A percentile compares a stretch with the other conserved stretches of the same genome.
These are phyloP conservation scores for Trichosporon sp. DNA, from an alignment of 1,284 basidiomycete genomes.

Conservation along the genomic window DNA sequence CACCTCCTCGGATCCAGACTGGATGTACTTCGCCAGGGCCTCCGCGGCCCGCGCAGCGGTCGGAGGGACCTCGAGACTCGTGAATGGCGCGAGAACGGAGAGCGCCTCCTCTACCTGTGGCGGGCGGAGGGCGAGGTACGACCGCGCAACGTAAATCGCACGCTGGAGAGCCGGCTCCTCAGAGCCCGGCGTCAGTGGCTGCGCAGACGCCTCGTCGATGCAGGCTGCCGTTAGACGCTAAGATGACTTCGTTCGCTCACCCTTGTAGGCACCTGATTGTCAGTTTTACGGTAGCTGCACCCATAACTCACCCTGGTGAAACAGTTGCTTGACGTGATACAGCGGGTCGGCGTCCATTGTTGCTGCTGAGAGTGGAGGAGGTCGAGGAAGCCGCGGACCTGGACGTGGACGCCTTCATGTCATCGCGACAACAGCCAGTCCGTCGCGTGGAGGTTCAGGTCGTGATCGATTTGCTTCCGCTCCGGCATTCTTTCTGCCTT, in stretches of 20 bases:
- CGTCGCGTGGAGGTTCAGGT: background rate
- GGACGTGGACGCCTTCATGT: background rate
- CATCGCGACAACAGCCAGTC: background rate
- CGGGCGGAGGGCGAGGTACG: slow-evolving; percentile 69
- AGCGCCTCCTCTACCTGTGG: slow-evolving; percentile 56
- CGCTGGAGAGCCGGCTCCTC: slow-evolving; percentile 47
- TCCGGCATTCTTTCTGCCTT: background rate
- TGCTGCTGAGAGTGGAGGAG: background rate
- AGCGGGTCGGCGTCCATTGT: slow-evolving; percentile 72
- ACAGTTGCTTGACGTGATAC: slow-evolving; percentile 78
- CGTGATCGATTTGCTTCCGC: background rate
- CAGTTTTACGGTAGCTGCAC: slow-evolving; percentile 4
- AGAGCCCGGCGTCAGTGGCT: slow-evolving; percentile 24
- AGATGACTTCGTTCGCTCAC: slow-evolving; percentile 12
- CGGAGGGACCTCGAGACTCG: slow-evolving; percentile 55
- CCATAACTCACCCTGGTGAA: slow-evolving; percentile 60
- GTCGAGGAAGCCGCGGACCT: background rate
- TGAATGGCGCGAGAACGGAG: slow-evolving; percentile 49
- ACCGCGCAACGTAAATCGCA: slow-evolving; percentile 74
- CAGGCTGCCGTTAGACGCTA: slow-evolving; percentile 27
- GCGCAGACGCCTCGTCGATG: slow-evolving; percentile 40
- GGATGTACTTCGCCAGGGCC: slow-evolving; percentile 61
- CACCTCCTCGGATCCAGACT: slow-evolving; percentile 44
- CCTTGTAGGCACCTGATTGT: slow-evolving; percentile 44
- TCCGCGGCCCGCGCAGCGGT: slow-evolving; percentile 64